Evolutionary conservation across 192 early-diverging fungal species (phyloP).

Genomic region (Umbelopsis sp.): DNA sequence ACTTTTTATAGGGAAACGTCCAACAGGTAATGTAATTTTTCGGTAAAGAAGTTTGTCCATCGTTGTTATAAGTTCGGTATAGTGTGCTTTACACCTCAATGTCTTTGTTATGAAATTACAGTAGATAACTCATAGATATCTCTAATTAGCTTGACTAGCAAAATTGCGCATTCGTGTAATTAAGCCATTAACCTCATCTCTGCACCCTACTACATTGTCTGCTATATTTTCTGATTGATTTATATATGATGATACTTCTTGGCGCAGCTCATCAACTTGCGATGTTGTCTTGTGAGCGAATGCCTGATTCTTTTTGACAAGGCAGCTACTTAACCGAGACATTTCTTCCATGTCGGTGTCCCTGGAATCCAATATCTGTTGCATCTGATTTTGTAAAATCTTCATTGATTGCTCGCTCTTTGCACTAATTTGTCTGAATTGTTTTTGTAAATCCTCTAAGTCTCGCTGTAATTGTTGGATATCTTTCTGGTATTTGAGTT

Average conservation of each 20-base stretch:
- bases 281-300: constrained; percentile 14
- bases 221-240: constrained; percentile 12
- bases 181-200: constrained; percentile 29
- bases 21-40: no score
- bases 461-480: constrained; percentile 21
- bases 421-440: constrained; percentile 14
- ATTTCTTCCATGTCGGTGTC: not conserved
- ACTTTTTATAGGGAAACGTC: no score
- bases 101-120: no score
- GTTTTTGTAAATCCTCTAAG: not conserved
- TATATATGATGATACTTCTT: constrained; percentile 15
- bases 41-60: no score
- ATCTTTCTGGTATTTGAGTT: constrained; percentile 23
- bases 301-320: not conserved
- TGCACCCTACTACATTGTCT: constrained; percentile 5
- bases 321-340: not conserved
- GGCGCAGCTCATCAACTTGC: constrained; percentile 13
- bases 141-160: not conserved
- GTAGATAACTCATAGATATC: not conserved
- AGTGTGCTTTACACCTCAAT: no score
- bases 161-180: constrained; percentile 14
- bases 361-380: not conserved
- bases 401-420: constrained; percentile 14
- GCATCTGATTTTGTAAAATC: constrained; percentile 4
- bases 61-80: no score